Evolutionary conservation across 1,139 yeast genomes (phyloP).

Genomic region (Taphrina betulina): DNA sequence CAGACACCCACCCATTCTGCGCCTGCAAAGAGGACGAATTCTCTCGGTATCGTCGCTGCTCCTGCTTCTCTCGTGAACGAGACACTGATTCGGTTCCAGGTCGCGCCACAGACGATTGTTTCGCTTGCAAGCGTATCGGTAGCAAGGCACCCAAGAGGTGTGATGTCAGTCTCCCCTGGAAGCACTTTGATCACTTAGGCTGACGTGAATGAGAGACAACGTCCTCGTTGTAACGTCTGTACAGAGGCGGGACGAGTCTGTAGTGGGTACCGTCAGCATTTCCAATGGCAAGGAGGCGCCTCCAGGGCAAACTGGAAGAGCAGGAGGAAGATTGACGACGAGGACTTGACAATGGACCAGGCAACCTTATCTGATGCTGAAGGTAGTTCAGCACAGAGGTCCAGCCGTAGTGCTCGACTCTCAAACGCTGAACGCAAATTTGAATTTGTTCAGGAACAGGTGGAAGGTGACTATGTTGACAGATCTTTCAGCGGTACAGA

Average conservation of each 20-base stretch:
- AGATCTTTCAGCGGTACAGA: background rate
- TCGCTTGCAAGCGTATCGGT: slow-evolving; percentile 1
- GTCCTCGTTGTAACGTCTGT: slow-evolving; percentile 17
- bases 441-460: slow-evolving; percentile 2
- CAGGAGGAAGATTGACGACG: background rate
- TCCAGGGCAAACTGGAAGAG: slow-evolving; percentile 6
- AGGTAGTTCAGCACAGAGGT: background rate
- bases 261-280: slow-evolving; percentile 7
- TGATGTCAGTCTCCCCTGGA: background rate
- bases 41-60: background rate
- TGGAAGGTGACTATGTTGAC: slow-evolving; percentile 12
- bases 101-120: slow-evolving; percentile 10
- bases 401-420: background rate
- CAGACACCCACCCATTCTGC: too few species aligned
- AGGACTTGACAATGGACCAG: too few species aligned
- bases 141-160: background rate
- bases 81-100: background rate
- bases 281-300: slow-evolving; percentile 19
- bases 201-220: slow-evolving; percentile 11
- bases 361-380: background rate
- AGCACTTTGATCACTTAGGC: too few species aligned
- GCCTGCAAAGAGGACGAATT: slow-evolving; percentile 9
- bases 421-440: too few species aligned
- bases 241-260: slow-evolving; percentile 10
- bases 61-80: background rate